Percentiles rank a stretch among this genome's conserved stretches.
These are phyloP conservation scores for Fusarium foetens DNA, from an alignment of 2,329 filamentous ascomycete genomes.

Conservation along the genomic window DNA sequence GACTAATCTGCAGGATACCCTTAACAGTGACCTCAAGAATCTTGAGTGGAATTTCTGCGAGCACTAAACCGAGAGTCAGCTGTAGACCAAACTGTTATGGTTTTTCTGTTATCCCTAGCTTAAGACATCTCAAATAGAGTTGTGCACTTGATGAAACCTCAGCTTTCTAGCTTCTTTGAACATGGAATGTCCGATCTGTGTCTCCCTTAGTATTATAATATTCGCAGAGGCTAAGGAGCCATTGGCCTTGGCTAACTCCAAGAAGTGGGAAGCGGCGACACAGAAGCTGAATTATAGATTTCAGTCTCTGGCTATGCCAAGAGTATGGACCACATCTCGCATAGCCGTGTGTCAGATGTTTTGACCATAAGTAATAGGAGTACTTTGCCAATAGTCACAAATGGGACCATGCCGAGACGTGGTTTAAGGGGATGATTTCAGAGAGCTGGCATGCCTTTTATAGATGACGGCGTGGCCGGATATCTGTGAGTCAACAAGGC, in stretches of 20 bases:
- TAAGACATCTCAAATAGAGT: not conserved
- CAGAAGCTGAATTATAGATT: not conserved
- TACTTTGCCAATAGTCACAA: not conserved
- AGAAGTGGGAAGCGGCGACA: not conserved
- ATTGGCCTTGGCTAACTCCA: no score
- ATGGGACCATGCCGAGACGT: not conserved
- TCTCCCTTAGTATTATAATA: not conserved
- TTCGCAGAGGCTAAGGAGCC: not conserved
- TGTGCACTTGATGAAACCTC: not conserved
- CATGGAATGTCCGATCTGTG: not conserved
- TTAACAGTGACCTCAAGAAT: not conserved
- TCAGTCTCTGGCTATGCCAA: not conserved
- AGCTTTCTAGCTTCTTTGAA: not conserved
- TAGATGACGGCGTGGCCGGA: not conserved
- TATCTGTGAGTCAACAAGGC: no score
- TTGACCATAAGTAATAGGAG: not conserved
- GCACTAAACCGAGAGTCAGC: slow-evolving; percentile 4
- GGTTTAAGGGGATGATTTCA: not conserved
- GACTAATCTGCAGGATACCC: slow-evolving; percentile 1
- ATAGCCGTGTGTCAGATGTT: not conserved
- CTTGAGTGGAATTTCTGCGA: slow-evolving; percentile 35
- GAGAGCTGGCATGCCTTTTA: not conserved
- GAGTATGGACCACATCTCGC: not conserved
- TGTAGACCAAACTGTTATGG: not conserved
- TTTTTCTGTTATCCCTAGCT: no score